Percentiles rank a stretch among this genome's conserved stretches.
phyloP scores from a whole-genome alignment of 2,329 filamentous ascomycete species.

The Elsinoe ampelina region DNA sequence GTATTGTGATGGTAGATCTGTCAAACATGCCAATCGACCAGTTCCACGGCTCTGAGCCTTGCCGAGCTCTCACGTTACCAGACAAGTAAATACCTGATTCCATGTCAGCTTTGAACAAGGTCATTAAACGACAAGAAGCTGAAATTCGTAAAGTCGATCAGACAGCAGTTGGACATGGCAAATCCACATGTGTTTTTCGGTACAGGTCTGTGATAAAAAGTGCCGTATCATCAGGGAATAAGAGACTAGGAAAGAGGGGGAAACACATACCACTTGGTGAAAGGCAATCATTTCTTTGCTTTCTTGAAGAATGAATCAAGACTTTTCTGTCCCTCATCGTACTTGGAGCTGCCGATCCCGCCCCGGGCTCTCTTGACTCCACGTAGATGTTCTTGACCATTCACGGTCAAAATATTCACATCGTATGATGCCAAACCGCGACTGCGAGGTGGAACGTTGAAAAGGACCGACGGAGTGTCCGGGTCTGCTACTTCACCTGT shows the following conservation, averaged over 20 bases:
- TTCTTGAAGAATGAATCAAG: conserved; percentile 71
- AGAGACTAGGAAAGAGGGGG: background rate
- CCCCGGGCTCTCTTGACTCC: conserved; percentile 70
- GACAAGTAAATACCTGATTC: background rate
- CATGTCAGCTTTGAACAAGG: background rate
- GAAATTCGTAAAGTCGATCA: conserved; percentile 38
- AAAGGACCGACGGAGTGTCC: background rate
- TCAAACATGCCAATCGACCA: no score
- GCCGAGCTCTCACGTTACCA: background rate
- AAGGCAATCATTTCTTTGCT: conserved; percentile 33
- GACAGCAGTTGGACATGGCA: conserved; percentile 74
- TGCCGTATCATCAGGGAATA: conserved; percentile 43
- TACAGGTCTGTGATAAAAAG: conserved; percentile 75
- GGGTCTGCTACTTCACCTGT: background rate
- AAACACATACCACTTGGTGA: background rate
- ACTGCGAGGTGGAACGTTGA: background rate
- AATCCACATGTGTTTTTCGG: conserved; percentile 63
- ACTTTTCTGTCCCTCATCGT: conserved; percentile 66
- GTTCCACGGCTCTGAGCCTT: background rate
- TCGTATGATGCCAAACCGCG: conserved; percentile 31
- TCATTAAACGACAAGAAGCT: background rate
- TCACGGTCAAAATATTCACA: conserved; percentile 51
- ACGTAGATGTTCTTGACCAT: conserved; percentile 61
- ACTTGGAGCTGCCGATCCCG: conserved; percentile 68
- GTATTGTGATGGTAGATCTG: no score